Percentiles rank a stretch among this genome's conserved stretches.
Evolutionary conservation across 176 grass and related monocot species (phyloP).

Genomic region (Paspalum notatum): DNA sequence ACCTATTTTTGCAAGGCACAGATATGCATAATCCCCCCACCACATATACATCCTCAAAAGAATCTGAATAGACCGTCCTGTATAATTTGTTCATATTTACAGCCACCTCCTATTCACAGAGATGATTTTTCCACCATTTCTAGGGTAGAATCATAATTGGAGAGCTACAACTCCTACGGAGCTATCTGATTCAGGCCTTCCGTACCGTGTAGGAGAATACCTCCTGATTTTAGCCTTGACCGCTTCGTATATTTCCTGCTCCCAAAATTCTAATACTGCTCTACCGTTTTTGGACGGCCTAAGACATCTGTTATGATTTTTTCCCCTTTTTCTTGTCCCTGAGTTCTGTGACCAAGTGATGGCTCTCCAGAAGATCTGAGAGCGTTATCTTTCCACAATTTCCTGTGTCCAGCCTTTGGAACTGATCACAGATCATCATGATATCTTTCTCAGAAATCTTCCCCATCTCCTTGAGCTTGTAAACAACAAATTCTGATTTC

Average conservation of each 20-base stretch:
- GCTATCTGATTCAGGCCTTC: neutral
- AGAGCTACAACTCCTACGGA: neutral
- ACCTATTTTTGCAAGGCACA: neutral
- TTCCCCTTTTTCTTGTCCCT: constrained; percentile 52
- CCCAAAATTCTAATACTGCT: constrained; percentile 31
- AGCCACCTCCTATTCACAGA: constrained; percentile 33
- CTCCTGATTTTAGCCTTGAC: constrained; percentile 21
- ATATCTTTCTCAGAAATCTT: constrained; percentile 85
- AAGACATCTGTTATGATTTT: constrained; percentile 29
- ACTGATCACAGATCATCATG: constrained; percentile 76
- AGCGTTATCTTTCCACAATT: constrained; percentile 92
- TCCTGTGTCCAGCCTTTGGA: constrained; percentile 75
- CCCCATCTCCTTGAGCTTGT: constrained; percentile 95
- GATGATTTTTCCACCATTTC: neutral
- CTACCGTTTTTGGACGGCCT: neutral
- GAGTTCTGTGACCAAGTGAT: constrained; percentile 48
- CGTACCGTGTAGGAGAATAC: constrained; percentile 7
- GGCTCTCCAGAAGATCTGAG: constrained; percentile 76
- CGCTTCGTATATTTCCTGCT: neutral
- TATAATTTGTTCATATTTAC: constrained; percentile 43
- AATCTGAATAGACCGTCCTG: neutral
- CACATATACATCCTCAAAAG: neutral
- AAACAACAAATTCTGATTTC: constrained; percentile 91
- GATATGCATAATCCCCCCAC: neutral
- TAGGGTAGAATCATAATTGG: constrained; percentile 25